These are phyloP conservation scores for Fusarium sp. DNA, from an alignment of 2,329 filamentous ascomycete species.

Conservation along the genomic window DNA sequence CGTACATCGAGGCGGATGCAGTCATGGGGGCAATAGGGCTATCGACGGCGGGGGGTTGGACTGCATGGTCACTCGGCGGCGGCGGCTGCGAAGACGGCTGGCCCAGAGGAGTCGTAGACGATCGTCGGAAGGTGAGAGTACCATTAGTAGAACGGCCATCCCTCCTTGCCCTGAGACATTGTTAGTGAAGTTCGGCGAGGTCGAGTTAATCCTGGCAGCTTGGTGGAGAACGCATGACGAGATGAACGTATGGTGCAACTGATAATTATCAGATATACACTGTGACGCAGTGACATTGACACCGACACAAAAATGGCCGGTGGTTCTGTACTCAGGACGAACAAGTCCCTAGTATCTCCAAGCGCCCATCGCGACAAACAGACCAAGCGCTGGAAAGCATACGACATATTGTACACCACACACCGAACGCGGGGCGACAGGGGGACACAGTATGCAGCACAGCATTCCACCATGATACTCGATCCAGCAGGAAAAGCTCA, in stretches of 20 bases:
- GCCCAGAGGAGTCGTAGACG: slow-evolving; percentile 67
- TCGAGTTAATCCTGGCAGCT: neutral
- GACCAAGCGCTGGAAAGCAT: slow-evolving; percentile 18
- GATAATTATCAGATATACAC: neutral
- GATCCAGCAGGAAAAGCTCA: slow-evolving; percentile 10
- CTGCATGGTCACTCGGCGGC: slow-evolving; percentile 52
- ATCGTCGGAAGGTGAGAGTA: slow-evolving; percentile 72
- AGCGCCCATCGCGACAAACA: slow-evolving; percentile 23
- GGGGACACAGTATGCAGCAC: slow-evolving; percentile 38
- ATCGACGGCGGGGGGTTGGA: slow-evolving; percentile 54
- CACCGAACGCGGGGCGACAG: slow-evolving; percentile 22
- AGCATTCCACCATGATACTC: slow-evolving; percentile 25
- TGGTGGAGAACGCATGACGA: slow-evolving; percentile 20
- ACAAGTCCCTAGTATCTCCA: slow-evolving; percentile 1
- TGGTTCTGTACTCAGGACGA: neutral
- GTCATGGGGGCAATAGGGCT: slow-evolving; percentile 48
- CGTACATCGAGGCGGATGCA: slow-evolving; percentile 44
- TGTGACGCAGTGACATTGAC: neutral
- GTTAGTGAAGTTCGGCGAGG: slow-evolving; percentile 23
- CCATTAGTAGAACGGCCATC: slow-evolving; percentile 69
- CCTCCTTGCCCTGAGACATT: slow-evolving; percentile 64
- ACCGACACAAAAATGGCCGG: neutral
- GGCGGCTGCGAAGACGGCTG: slow-evolving; percentile 53
- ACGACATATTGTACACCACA: slow-evolving; percentile 24
- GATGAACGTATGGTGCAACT: slow-evolving; percentile 10